Base-by-base conservation (phyloP, 805 yeast species). In the Debaryomyces maramus region DNA sequence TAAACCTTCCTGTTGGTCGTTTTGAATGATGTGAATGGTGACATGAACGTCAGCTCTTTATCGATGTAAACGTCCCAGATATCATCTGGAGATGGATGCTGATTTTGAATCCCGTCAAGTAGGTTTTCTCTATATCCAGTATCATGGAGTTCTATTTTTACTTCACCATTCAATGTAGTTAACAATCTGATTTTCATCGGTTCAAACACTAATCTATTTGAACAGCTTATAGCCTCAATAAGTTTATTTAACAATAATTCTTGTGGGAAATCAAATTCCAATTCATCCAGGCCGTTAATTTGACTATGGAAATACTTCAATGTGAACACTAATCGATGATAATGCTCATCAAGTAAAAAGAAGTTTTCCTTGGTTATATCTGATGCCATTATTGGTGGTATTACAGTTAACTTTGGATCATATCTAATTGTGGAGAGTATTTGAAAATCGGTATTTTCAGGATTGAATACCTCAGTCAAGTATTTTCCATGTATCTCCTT, bases 1-100 rank as follows among this genome's bases (percentile, higher is more conserved):
- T 90, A 89, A 33, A 72, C 78, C 3, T 65, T 67, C 46, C 99
- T 70, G 17, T 70, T 62, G 0, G 97, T 86, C 0, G 98, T 91
- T 58, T 91, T 91, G 64, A 89, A 85, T 4, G 95, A 83, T 0
- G 96, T 88, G 61, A 85, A 87, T 2, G 87, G 86, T 2, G 95
- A 78, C 1, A 79, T 73, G 32, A 73, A 47, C 1, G 77, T 70
- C 1, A 80, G 69, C 21, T 70, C 60, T 0, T 66, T 53, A 55
- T 85, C 91, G 3, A 89, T 52, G 51, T 78, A 80, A 0, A 88
- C 80, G 15, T 72, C 77, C 81, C 85, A 89, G 8, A 39, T 36
- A 9, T 44, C 39, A 9, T 43, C 45, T 1, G 35, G 18, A 13
- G 35, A 36, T 4, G 41, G 30, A 2, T 39, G 36, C 19, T 38